These are phyloP conservation scores for Rhipidocladum racemiflorum DNA, from an alignment of 176 grass and related monocot species.

Conservation along the genomic window DNA sequence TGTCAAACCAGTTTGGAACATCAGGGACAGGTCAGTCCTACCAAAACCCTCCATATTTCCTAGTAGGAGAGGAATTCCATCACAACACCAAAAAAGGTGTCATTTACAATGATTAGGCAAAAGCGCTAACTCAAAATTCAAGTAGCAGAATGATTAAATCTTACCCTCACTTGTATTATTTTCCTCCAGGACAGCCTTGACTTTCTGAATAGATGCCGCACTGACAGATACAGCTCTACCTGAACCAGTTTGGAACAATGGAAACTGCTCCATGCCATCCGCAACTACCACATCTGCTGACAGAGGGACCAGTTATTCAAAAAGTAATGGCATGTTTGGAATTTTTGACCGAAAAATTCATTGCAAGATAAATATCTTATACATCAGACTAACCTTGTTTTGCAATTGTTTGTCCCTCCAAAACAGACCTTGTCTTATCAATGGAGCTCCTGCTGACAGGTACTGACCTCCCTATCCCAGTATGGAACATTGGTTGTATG, in stretches of 20 bases:
- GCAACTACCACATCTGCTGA: conserved; percentile 14
- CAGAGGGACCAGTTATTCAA: neutral
- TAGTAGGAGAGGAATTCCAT: conserved; percentile 18
- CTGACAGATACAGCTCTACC: conserved; percentile 42
- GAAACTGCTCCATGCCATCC: conserved; percentile 33
- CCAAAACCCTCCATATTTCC: conserved; percentile 18
- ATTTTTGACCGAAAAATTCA: neutral
- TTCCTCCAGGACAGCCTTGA: conserved; percentile 42
- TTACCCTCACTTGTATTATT: conserved; percentile 36
- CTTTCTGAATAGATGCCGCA: conserved; percentile 43
- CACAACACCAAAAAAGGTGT: conserved; percentile 1
- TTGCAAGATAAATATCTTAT: neutral
- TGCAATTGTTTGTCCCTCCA: conserved; percentile 37
- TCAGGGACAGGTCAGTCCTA: conserved; percentile 17
- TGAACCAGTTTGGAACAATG: conserved; percentile 45
- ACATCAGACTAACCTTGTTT: conserved; percentile 33
- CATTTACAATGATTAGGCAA: neutral
- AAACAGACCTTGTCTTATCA: conserved; percentile 48
- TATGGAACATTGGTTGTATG: conserved; percentile 46
- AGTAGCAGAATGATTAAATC: neutral
- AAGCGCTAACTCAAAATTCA: neutral
- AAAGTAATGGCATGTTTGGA: conserved; percentile 14
- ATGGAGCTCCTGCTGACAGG: conserved; percentile 45
- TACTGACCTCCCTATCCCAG: conserved; percentile 38
- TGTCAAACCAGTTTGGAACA: conserved; percentile 26